phyloP scores from a whole-genome alignment of 768 basidiomycete genomes.

The Termitomyces eurrhizus region DNA sequence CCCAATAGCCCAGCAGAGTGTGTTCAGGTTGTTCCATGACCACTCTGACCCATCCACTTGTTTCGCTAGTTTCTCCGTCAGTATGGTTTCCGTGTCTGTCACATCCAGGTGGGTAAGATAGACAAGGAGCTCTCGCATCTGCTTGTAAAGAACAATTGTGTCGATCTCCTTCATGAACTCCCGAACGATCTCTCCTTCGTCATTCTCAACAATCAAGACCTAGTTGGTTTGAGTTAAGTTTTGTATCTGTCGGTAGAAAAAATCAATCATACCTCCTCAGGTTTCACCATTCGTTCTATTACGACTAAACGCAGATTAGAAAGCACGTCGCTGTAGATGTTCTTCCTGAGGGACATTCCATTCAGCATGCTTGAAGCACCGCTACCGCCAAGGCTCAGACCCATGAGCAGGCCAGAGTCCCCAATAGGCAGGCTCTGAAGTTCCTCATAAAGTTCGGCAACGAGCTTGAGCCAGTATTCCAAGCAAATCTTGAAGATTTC shows the following conservation, averaged over 20 bases:
- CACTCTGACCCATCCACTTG: slow-evolving; percentile 98
- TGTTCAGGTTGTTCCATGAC: slow-evolving; percentile 99
- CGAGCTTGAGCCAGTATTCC: slow-evolving; percentile 96
- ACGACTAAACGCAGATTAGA: slow-evolving; percentile 93
- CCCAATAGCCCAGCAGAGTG: slow-evolving; percentile 99
- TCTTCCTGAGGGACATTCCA: slow-evolving; percentile 82
- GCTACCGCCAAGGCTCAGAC: slow-evolving; percentile 74
- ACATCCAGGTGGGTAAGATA: slow-evolving; percentile 98
- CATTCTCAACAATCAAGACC: slow-evolving; percentile 98
- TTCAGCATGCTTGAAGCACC: slow-evolving; percentile 65
- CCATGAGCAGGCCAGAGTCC: slow-evolving; percentile 84
- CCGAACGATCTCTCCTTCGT: slow-evolving; percentile 98
- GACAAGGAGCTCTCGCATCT: slow-evolving; percentile 95
- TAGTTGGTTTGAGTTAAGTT: slow-evolving; percentile 24
- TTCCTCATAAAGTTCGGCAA: slow-evolving; percentile 96
- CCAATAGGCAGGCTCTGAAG: slow-evolving; percentile 89
- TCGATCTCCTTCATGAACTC: slow-evolving; percentile 99
- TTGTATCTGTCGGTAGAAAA: background rate
- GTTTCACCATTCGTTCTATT: slow-evolving; percentile 99
- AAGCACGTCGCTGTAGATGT: slow-evolving; percentile 92
- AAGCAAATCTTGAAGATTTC: slow-evolving; percentile 99
- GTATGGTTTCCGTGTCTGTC: slow-evolving; percentile 91
- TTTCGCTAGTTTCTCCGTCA: slow-evolving; percentile 95
- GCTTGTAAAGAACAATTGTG: slow-evolving; percentile 98
- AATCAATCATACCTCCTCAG: slow-evolving; percentile 76